Percentiles rank a stretch among this genome's conserved stretches.
Conservation (phyloP, 75 land plant genomes). For the Picea glauca region DNA sequence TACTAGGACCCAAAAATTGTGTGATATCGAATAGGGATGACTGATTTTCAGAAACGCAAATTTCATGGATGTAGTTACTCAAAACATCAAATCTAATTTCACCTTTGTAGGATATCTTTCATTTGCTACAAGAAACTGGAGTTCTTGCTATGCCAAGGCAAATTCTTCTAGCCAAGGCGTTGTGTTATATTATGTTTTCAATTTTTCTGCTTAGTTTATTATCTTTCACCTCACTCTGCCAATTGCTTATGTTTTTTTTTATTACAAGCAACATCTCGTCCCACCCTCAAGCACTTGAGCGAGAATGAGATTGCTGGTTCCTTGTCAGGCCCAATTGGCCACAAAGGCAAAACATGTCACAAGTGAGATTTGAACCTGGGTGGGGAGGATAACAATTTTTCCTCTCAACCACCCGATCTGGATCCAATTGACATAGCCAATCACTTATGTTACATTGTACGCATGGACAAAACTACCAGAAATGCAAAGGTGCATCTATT, state of each 20-base stretch:
- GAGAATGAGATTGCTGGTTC: too few relatives aligned
- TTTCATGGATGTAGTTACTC: neutral
- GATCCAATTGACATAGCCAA: too few relatives aligned
- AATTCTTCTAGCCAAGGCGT: neutral
- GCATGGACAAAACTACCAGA: neutral
- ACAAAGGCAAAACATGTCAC: too few relatives aligned
- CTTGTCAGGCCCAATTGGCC: too few relatives aligned
- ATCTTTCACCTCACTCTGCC: neutral
- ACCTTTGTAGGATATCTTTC: neutral
- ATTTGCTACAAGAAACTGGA: neutral
- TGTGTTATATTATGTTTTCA: neutral
- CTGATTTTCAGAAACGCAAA: neutral
- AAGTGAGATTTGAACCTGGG: too few relatives aligned
- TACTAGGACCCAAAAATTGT: neutral
- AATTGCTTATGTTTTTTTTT: too few relatives aligned
- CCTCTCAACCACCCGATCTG: too few relatives aligned
- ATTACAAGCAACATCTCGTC: too few relatives aligned
- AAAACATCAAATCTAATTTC: neutral
- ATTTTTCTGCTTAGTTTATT: neutral
- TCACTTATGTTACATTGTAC: neutral
- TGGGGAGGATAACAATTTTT: too few relatives aligned
- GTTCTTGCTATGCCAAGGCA: neutral
- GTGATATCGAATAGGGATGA: neutral
- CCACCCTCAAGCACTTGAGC: too few relatives aligned
- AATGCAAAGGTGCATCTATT: too few relatives aligned